phyloP scores from a whole-genome alignment of 169 alveolate genomes.

The Hepatocystis sp. region DNA sequence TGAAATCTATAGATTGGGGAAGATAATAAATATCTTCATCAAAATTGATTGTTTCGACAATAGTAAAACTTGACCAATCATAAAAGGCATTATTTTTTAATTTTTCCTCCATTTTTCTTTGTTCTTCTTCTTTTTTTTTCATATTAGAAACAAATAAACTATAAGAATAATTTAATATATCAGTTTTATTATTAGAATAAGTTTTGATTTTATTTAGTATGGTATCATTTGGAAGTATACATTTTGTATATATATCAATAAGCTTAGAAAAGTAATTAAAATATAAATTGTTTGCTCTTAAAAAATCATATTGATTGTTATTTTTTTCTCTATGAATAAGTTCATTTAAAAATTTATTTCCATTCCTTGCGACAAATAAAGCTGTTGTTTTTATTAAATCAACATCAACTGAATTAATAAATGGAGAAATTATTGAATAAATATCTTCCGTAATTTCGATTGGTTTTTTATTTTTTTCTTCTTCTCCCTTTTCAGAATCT shows the following conservation, averaged over 20 bases:
- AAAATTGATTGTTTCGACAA: conserved; percentile 91
- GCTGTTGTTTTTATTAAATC: conserved; percentile 97
- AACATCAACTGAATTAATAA: conserved; percentile 82
- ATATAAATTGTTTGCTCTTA: conserved; percentile 96
- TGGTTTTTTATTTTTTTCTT: conserved; percentile 9
- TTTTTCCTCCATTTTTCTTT: conserved; percentile 87
- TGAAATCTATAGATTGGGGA: conserved; percentile 73
- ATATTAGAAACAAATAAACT: conserved; percentile 77
- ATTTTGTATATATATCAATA: conserved; percentile 95
- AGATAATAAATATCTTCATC: conserved; percentile 33
- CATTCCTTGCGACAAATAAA: conserved; percentile 97
- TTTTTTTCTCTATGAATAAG: conserved; percentile 87
- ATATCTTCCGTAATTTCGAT: conserved; percentile 74
- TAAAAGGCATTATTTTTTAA: conserved; percentile 84
- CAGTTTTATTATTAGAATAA: conserved; percentile 84
- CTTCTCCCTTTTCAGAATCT: too few relatives aligned
- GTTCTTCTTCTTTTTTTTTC: conserved; percentile 90
- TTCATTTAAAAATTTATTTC: conserved; percentile 95
- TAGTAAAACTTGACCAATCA: conserved; percentile 93
- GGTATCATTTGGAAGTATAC: conserved; percentile 93
- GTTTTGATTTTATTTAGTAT: conserved; percentile 88
- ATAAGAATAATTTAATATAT: conserved; percentile 79
- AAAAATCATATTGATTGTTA: conserved; percentile 95
- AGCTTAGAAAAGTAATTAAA: conserved; percentile 95
- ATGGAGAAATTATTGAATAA: conserved; percentile 87